Conservation (phyloP, 1,284 basidiomycete genomes). For the Rhodotorula mucilaginosa region DNA sequence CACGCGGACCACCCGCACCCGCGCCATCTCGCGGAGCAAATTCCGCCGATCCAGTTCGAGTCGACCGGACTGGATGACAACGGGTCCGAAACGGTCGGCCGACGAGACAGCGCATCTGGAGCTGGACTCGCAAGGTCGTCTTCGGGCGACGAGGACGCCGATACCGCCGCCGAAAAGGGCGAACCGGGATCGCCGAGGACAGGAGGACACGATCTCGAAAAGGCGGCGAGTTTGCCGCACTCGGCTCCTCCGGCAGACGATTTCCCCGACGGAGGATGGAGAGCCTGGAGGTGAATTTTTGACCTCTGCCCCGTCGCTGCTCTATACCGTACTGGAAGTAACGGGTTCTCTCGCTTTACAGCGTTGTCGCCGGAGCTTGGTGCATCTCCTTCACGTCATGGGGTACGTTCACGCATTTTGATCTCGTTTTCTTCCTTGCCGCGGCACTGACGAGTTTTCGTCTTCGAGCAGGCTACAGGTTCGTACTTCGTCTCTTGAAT, state of each 20-base stretch:
- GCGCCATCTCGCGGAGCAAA: constrained; percentile 19
- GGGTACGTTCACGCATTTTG: constrained; percentile 7
- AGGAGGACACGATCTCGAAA: not conserved
- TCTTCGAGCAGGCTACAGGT: no score
- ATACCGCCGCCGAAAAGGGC: not conserved
- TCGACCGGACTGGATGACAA: not conserved
- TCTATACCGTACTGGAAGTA: not conserved
- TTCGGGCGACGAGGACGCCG: not conserved
- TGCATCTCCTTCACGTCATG: constrained; percentile 36
- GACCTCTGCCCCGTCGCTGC: no score
- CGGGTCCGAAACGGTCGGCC: not conserved
- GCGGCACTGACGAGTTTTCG: no score
- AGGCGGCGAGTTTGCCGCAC: not conserved
- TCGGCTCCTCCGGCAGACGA: not conserved
- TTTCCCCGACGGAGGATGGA: constrained; percentile 20
- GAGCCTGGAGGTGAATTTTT: constrained; percentile 25
- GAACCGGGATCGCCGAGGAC: not conserved
- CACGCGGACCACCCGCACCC: constrained; percentile 5
- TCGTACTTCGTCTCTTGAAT: no score
- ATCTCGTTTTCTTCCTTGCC: not conserved
- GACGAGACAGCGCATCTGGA: not conserved
- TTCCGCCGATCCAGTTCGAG: constrained; percentile 8
- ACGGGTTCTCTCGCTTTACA: not conserved
- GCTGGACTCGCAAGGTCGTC: not conserved
- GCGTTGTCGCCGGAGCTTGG: constrained; percentile 37